These are phyloP conservation scores for Phycomyces nitens DNA, from an alignment of 192 early-diverging fungal genomes.

Conservation along the genomic window DNA sequence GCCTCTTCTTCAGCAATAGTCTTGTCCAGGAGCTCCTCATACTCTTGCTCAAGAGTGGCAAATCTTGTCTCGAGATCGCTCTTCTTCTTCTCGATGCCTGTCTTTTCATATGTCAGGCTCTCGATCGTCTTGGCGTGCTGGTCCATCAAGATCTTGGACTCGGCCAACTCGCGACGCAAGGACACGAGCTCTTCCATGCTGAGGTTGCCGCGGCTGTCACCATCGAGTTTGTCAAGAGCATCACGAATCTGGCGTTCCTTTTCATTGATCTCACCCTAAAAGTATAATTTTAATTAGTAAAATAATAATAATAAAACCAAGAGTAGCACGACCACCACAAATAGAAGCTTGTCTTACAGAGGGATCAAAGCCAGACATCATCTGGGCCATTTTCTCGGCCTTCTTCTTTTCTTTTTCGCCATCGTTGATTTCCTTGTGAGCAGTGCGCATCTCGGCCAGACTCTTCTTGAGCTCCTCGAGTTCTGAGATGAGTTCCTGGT, in stretches of 20 bases:
- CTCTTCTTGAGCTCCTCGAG: conserved; percentile 75
- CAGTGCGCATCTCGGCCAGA: conserved; percentile 48
- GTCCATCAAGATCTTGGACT: conserved; percentile 60
- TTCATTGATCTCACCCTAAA: conserved; percentile 57
- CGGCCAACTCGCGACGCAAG: conserved; percentile 71
- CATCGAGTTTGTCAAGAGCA: conserved; percentile 65
- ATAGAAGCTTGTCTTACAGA: conserved; percentile 43
- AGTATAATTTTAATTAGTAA: too few species aligned
- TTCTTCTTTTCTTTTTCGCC: conserved; percentile 80
- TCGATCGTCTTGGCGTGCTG: conserved; percentile 66
- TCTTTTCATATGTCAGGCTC: conserved; percentile 60
- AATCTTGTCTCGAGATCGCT: conserved; percentile 70
- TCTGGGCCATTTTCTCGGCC: conserved; percentile 81
- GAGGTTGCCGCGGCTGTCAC: conserved; percentile 41
- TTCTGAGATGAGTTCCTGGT: conserved; percentile 71
- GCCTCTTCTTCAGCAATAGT: conserved; percentile 75
- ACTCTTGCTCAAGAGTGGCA: conserved; percentile 70
- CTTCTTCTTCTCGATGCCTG: conserved; percentile 54
- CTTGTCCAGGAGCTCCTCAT: conserved; percentile 76
- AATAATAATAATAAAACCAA: too few species aligned
- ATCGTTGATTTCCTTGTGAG: conserved; percentile 50
- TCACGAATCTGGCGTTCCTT: conserved; percentile 81
- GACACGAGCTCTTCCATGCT: conserved; percentile 63
- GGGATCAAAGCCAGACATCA: conserved; percentile 84
- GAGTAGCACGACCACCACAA: background rate